Base-by-base conservation (phyloP, 2,329 filamentous ascomycete genomes). In the Paraphoma sp. region DNA sequence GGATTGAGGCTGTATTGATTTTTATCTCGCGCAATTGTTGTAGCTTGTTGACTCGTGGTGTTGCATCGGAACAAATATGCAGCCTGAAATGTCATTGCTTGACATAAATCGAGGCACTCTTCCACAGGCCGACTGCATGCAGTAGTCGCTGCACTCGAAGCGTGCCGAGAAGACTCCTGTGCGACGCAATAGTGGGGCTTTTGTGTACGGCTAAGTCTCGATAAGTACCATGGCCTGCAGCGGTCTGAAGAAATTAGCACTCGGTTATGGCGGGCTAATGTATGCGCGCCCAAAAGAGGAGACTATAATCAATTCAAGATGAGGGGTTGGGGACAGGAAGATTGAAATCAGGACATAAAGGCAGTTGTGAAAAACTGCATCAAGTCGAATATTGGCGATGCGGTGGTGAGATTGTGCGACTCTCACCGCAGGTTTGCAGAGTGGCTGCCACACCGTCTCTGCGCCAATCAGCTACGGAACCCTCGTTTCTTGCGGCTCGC, bases 381-480 rank as follows among this genome's bases (percentile, higher is more conserved):
- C 36, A 6, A 33, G n/a, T 33, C 17, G 45, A 44, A 42, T 38
- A 41, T 23, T 41, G 28, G 51, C 33, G 36, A 28, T 49, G 46
- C 45, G 44, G 28, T 53, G 52, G 48, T 61, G 62, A 63, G 57
- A 59, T 47, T 56, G 59, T 65, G 61, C 54, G 43, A 60, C 60
- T 48, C 64, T 68, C 68, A 70, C 68, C 67, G 68, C 65, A 68
- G 62, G 49, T 65, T 67, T 56, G 47, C 47, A 50, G 44, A 60
- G 59, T 64, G 61, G 62, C 65, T 67, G 64, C 51, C 61, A 67
- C 60, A 58, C 47, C 51, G 45, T 31, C 23, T 44, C 18, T 41
- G 53, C 53, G 46, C 66, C 66, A 69, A 69, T 69, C 59, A 66
- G 14, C 42, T n/a, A 28, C 14, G 18, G 28, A 40, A 36, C 44